Evolutionary conservation across 2,329 filamentous ascomycete genomes (phyloP).

Genomic region (Trichoderma oligosporum): DNA sequence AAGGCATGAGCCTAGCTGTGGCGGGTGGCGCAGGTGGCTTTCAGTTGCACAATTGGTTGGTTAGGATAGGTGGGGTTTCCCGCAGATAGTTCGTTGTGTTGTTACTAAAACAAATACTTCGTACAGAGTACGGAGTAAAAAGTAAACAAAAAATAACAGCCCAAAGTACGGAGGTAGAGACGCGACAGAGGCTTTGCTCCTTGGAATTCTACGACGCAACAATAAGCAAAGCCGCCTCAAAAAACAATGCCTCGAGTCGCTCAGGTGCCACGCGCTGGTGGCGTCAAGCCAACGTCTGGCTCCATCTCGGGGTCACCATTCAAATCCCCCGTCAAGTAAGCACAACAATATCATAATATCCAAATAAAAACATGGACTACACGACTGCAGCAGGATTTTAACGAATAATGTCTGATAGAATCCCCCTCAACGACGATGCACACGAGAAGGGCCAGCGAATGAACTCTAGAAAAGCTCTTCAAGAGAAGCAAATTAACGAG

Average conservation of each 20-base stretch:
- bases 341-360: conserved; percentile 16
- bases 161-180: not conserved
- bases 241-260: conserved; percentile 55
- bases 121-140: too few species aligned
- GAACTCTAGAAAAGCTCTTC: conserved; percentile 80
- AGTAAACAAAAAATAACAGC: conserved; percentile 14
- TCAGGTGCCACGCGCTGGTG: conserved; percentile 50
- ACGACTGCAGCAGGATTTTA: not conserved
- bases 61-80: not conserved
- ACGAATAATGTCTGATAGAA: conserved; percentile 49
- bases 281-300: conserved; percentile 45
- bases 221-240: not conserved
- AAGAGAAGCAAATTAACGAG: conserved; percentile 89
- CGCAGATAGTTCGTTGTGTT: conserved; percentile 9
- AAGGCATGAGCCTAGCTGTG: not conserved
- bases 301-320: conserved; percentile 50
- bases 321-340: conserved; percentile 57
- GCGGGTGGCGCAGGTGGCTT: conserved; percentile 10
- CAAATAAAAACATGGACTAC: conserved; percentile 3
- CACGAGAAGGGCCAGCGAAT: conserved; percentile 85
- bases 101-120: too few species aligned
- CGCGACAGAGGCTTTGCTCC: conserved; percentile 14
- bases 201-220: not conserved
- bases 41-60: not conserved
- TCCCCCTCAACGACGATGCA: conserved; percentile 93